Base-by-base conservation (phyloP, 1,139 yeast genomes). In the Saccharomycopsis hybrid region DNA sequence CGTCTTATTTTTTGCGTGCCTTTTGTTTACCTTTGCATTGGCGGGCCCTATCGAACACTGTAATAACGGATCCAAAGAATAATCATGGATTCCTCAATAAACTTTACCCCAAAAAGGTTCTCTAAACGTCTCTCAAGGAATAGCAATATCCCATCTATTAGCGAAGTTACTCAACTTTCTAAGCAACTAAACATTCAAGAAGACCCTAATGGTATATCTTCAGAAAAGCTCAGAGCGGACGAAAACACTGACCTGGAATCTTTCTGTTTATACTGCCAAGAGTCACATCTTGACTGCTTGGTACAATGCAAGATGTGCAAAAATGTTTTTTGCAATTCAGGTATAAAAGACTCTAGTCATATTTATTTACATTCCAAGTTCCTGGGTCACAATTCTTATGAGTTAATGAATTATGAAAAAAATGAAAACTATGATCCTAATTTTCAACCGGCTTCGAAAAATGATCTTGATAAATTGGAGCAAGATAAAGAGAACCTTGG, bases 71-170 rank as follows among this genome's bases (percentile, higher is more conserved):
- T 18, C 18, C 18, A 18, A 18, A 18, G 18, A 18, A 18, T 18
- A 18, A 18, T 18, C 18, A 44, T 44, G 47, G 28, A 38, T 18
- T 29, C 44, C 5, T 32, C 29, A 13, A 44, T 52, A 24, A 38
- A 49, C 11, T 52, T 52, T 38, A 43, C 41, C 8, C 55, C 55
- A 1, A 52, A 50, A 29, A 31, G 44, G 33, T 52, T 52, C 33
- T 52, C 55, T 5, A 52, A 52, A 35, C 28, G 55, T 38, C 42
- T 52, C 7, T 51, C 53, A 35, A 41, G 55, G 35, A 18, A 43
- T 29, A 41, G 38, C 28, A 24, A 44, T 38, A 35, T 50, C 27
- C n/a, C 46, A n/a, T 29, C 53, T 3, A 43, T 44, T 31, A 32
- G 36, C 18, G 51, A 49, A 35, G 43, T 43, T n/a, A 29, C 27